Base-by-base conservation (phyloP, 2,329 filamentous ascomycete species). In the Calonectria leucothoes region DNA sequence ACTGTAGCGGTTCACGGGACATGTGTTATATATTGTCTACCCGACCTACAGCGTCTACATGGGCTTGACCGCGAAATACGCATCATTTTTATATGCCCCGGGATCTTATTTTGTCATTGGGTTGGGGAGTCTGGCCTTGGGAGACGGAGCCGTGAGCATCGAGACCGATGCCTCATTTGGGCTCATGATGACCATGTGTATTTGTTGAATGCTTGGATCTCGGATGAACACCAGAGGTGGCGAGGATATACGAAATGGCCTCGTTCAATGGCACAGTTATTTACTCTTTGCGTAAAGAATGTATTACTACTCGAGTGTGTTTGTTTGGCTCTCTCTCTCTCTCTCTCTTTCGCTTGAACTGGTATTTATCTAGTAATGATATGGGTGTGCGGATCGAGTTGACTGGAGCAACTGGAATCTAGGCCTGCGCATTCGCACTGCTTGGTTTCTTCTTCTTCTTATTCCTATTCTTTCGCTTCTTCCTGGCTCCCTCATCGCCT, bases 371-470 rank as follows among this genome's bases (percentile, higher is more conserved):
- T 66, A 10, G 25, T 68, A 25, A 31, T 35, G 29, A 23, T 6
- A 37, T 37, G 55, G 49, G 31, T 25, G n/a, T 20, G n/a, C 33
- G 27, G n/a, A n/a, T 25, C 27, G n/a, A 25, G 33, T 37, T 33
- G 51, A 33, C n/a, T 65, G 35, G 12, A 20, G 8, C 35, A 49
- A 66, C 27, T 55, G 33, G 55, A 51, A 29, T 77, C 70, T 68
- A 74, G 70, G 27, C 52, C 61, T 79, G 57, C 69, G 72, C 31
- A 66, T 74, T 68, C 37, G 69, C 67, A 70, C 70, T 69, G 77
- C 77, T 76, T 75, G 76, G 82, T 65, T 82, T 83, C 75, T 79
- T 81, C 59, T 81, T 79, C 15, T 74, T 79, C 35, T 79, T 81
- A 67, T 78, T 81, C 48, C 78, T 81, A 57, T 65, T 78, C 67